phyloP scores from a whole-genome alignment of 345 rosid species.

The Camelina hispida region DNA sequence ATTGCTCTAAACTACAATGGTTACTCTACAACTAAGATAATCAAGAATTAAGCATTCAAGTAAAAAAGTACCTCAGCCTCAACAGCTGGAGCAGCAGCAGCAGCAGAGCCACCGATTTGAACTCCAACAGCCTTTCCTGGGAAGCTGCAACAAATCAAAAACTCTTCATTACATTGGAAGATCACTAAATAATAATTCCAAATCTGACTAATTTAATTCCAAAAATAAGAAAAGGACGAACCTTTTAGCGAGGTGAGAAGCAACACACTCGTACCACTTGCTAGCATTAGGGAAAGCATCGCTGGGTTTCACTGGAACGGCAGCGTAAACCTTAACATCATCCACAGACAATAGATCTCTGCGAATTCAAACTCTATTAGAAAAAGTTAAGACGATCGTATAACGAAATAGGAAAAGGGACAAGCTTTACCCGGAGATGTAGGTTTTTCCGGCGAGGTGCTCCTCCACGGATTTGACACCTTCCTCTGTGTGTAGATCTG shows the following conservation, averaged over 20 bases:
- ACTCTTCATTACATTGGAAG: background rate
- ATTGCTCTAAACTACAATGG: background rate
- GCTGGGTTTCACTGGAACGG: slow-evolving; percentile 65
- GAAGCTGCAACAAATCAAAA: slow-evolving; percentile 55
- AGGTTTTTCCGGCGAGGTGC: slow-evolving; percentile 73
- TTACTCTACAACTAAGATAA: background rate
- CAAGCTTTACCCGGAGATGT: slow-evolving; percentile 68
- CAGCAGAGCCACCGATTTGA: slow-evolving; percentile 59
- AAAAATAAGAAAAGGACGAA: slow-evolving; percentile 31
- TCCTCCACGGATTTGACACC: slow-evolving; percentile 83
- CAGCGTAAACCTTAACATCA: slow-evolving; percentile 85
- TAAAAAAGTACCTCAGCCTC: slow-evolving; percentile 35
- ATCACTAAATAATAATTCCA: background rate
- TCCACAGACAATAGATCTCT: slow-evolving; percentile 66
- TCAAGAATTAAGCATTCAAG: background rate
- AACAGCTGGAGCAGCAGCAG: slow-evolving; percentile 50
- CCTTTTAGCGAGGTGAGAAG: slow-evolving; percentile 73
- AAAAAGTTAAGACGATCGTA: background rate
- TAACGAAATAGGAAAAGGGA: background rate
- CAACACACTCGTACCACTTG: slow-evolving; percentile 77
- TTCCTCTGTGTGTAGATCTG: slow-evolving; percentile 84
- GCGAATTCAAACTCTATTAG: slow-evolving; percentile 18
- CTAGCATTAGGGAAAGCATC: slow-evolving; percentile 68
- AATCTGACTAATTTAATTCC: background rate
- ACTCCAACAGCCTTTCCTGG: slow-evolving; percentile 91